These are phyloP conservation scores for Ceratocystiopsis brevicomis DNA, from an alignment of 2,329 filamentous ascomycete species.

Conservation along the genomic window DNA sequence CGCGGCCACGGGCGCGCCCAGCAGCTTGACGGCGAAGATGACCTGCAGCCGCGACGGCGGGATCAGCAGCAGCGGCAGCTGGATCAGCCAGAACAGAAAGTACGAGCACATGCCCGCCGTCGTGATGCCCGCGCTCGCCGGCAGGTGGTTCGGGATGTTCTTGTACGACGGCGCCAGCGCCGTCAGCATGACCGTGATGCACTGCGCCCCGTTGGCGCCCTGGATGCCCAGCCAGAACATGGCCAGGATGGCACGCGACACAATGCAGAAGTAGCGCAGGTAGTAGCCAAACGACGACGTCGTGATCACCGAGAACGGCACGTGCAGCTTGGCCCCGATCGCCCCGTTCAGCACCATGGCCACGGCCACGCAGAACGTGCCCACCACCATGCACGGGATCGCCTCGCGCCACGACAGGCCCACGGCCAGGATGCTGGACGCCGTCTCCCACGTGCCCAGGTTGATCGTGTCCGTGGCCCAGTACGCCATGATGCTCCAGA, in stretches of 20 bases:
- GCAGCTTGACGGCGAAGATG: conserved; percentile 29
- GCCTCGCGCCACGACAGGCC: conserved; percentile 24
- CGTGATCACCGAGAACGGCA: conserved; percentile 27
- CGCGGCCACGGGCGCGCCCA: conserved; percentile 36
- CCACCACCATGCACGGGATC: conserved; percentile 33
- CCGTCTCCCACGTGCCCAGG: conserved; percentile 13
- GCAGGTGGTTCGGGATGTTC: conserved; percentile 19
- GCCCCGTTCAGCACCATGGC: conserved; percentile 29
- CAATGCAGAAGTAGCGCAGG: conserved; percentile 24
- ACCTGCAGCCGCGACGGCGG: conserved; percentile 7
- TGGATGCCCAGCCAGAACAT: conserved; percentile 21
- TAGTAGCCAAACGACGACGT: conserved; percentile 28
- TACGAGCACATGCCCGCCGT: conserved; percentile 19
- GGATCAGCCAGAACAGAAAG: conserved; percentile 20
- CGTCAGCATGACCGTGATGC: conserved; percentile 14
- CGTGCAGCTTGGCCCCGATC: conserved; percentile 26
- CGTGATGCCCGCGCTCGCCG: conserved; percentile 19
- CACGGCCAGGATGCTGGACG: conserved; percentile 9
- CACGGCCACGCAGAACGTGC: conserved; percentile 39
- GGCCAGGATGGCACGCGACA: conserved; percentile 20
- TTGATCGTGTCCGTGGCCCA: conserved; percentile 13
- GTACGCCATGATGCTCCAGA: conserved; percentile 13
- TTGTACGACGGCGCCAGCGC: conserved; percentile 16
- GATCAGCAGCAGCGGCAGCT: conserved; percentile 12
- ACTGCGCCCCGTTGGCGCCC: conserved; percentile 27